phyloP scores from a whole-genome alignment of 129 eudicot species.

The Flaveria linearis region DNA sequence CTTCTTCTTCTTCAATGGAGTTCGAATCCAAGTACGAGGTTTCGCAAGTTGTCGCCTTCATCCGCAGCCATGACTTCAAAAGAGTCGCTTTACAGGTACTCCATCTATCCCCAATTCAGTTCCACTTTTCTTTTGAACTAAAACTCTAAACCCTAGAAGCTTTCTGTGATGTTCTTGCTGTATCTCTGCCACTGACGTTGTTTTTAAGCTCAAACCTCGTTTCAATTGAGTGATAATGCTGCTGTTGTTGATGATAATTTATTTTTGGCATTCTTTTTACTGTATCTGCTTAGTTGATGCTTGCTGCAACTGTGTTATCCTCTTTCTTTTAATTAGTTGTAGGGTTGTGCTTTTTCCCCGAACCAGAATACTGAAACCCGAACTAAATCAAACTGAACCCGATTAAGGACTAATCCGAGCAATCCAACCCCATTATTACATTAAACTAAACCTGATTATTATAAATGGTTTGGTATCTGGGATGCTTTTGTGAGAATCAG shows the following conservation, averaged over 20 bases:
- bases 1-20: slow-evolving; percentile 49
- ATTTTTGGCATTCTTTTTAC: too few species aligned
- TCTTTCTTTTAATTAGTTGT: background rate
- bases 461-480: too few species aligned
- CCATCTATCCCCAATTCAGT: background rate
- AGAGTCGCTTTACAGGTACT: slow-evolving; percentile 82
- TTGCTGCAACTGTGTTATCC: background rate
- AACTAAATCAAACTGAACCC: too few species aligned
- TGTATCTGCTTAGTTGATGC: background rate
- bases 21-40: slow-evolving; percentile 63
- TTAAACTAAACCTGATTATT: too few species aligned
- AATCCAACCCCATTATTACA: too few species aligned
- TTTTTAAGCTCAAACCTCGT: background rate
- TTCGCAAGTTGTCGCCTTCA: slow-evolving; percentile 55
- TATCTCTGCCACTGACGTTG: background rate
- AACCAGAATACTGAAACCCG: too few species aligned
- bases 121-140: background rate
- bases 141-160: slow-evolving; percentile 28
- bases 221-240: slow-evolving; percentile 3
- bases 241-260: background rate
- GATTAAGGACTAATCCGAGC: too few species aligned
- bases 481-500: too few species aligned
- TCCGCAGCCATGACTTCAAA: slow-evolving; percentile 42
- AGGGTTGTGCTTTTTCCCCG: too few species aligned
- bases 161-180: too few species aligned